Percentiles rank a stretch among this genome's conserved stretches.
These are phyloP conservation scores for Morella rubra DNA, from an alignment of 306 rosid genomes.

Conservation along the genomic window DNA sequence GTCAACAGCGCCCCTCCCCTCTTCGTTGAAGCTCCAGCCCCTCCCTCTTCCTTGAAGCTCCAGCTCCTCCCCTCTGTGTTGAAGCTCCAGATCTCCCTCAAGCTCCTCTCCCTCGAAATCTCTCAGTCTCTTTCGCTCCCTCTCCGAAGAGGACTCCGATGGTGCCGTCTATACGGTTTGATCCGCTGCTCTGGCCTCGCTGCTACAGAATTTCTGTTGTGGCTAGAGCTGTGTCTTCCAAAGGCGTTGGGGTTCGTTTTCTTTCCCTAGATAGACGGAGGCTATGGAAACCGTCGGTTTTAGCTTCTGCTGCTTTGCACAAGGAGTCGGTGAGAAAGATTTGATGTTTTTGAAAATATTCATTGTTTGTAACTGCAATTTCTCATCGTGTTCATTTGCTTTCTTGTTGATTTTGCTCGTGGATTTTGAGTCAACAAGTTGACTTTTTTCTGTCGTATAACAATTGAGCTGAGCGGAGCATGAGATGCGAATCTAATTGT, in stretches of 20 bases:
- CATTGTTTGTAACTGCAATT: neutral
- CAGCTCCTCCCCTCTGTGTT: too few relatives aligned
- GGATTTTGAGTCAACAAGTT: neutral
- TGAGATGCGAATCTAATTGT: neutral
- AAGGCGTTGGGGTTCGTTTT: constrained; percentile 23
- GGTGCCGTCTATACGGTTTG: too few relatives aligned
- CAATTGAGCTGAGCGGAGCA: neutral
- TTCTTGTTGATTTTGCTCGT: neutral
- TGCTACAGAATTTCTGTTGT: too few relatives aligned
- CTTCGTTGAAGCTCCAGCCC: too few relatives aligned
- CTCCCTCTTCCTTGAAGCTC: too few relatives aligned
- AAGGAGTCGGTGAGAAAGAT: constrained; percentile 61
- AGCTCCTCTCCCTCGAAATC: too few relatives aligned
- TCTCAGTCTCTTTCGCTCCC: too few relatives aligned
- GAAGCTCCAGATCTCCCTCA: too few relatives aligned
- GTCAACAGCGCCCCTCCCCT: too few relatives aligned
- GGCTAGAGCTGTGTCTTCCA: too few relatives aligned
- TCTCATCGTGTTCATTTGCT: neutral
- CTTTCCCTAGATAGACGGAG: constrained; percentile 34
- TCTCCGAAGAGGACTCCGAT: too few relatives aligned
- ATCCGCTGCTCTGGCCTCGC: too few relatives aligned
- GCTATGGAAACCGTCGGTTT: constrained; percentile 31
- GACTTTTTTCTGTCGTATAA: neutral
- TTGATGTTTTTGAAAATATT: neutral
- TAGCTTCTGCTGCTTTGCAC: constrained; percentile 50